These are phyloP conservation scores for Thuja plicata DNA, from an alignment of 83 land plant genomes.

Conservation along the genomic window DNA sequence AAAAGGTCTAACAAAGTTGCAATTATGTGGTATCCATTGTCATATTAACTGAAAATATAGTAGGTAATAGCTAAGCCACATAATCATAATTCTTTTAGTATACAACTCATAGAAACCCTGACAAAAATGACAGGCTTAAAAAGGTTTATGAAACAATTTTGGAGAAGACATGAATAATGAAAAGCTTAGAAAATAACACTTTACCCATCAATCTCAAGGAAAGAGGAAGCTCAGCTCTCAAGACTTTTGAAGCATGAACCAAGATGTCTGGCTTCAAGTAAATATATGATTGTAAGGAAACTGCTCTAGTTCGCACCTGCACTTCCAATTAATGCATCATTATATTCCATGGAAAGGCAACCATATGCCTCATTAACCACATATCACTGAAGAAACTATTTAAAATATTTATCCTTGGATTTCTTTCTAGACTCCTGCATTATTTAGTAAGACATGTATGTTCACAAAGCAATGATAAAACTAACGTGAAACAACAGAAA, in stretches of 20 bases:
- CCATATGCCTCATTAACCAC: background rate
- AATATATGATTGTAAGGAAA: conserved; percentile 64
- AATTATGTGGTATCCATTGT: too few relatives aligned
- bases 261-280: conserved; percentile 65
- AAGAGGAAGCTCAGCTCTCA: conserved; percentile 84
- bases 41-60: background rate
- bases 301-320: conserved; percentile 83
- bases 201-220: conserved; percentile 85
- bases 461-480: background rate
- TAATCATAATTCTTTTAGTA: background rate
- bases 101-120: background rate
- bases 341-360: background rate
- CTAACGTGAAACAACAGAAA: background rate
- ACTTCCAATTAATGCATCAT: background rate
- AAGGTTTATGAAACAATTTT: background rate
- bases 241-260: conserved; percentile 62
- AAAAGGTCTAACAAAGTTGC: too few relatives aligned
- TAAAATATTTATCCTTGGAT: background rate
- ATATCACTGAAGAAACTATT: background rate
- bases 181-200: background rate
- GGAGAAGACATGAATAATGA: too few relatives aligned
- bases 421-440: background rate
- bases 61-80: background rate
- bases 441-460: background rate
- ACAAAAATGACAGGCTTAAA: background rate